Percentiles rank a stretch among this genome's conserved stretches.
These are phyloP conservation scores for Lipomyces oligophaga DNA, from an alignment of 805 yeast genomes.

Conservation along the genomic window DNA sequence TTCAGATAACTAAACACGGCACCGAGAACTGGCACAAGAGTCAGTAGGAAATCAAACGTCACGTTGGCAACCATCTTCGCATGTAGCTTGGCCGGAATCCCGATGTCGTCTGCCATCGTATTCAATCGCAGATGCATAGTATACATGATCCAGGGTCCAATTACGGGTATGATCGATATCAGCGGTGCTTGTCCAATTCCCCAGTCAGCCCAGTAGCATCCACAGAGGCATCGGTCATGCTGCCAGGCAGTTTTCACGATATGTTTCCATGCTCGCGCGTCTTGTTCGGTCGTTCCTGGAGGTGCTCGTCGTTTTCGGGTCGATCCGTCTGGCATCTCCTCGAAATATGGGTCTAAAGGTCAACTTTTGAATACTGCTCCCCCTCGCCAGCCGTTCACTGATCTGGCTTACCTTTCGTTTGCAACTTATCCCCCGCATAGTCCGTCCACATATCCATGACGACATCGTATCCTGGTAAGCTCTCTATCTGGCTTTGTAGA, in stretches of 20 bases:
- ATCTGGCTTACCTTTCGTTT: conserved; percentile 47
- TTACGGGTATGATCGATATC: conserved; percentile 59
- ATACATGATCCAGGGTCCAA: conserved; percentile 85
- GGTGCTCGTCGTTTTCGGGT: conserved; percentile 59
- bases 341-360: conserved; percentile 56
- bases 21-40: conserved; percentile 80
- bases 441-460: conserved; percentile 60
- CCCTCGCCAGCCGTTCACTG: too few species aligned
- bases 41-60: conserved; percentile 63
- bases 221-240: conserved; percentile 79
- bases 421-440: conserved; percentile 60
- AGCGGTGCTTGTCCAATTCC: conserved; percentile 33
- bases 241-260: conserved; percentile 80
- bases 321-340: conserved; percentile 49
- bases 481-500: conserved; percentile 42
- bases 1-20: conserved; percentile 73
- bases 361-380: too few species aligned
- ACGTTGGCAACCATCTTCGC: conserved; percentile 77
- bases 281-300: conserved; percentile 52
- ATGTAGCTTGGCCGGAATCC: conserved; percentile 54
- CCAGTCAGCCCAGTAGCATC: conserved; percentile 53
- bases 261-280: conserved; percentile 64
- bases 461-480: conserved; percentile 56
- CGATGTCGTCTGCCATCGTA: conserved; percentile 53
- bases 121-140: conserved; percentile 69